phyloP scores from a whole-genome alignment of 768 basidiomycete genomes.

The Coprinellus micaceus region DNA sequence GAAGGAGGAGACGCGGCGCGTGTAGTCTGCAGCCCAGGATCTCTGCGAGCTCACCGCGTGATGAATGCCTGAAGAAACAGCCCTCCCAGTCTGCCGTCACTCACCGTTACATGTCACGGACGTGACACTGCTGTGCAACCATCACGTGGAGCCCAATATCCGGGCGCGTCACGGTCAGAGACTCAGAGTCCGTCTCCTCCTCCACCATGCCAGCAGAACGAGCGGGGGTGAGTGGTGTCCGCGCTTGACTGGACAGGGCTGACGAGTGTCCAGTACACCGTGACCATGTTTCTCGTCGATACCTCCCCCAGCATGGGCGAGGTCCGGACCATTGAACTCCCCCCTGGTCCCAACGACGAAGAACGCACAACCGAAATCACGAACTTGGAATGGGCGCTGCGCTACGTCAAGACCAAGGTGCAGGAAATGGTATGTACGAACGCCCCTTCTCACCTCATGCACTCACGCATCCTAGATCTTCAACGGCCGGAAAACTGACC shows the following conservation, averaged over 20 bases:
- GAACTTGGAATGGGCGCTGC: slow-evolving; percentile 77
- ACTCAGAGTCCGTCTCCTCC: slow-evolving; percentile 7
- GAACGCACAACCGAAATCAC: slow-evolving; percentile 55
- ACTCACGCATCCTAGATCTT: too few relatives aligned
- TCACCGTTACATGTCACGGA: not conserved
- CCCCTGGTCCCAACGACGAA: slow-evolving; percentile 50
- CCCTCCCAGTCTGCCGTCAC: slow-evolving; percentile 12
- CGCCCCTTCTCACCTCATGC: too few relatives aligned
- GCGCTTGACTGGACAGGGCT: slow-evolving; percentile 9
- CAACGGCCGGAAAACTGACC: slow-evolving; percentile 88
- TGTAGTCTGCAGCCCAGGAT: too few relatives aligned
- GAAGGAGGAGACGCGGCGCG: slow-evolving; percentile 13
- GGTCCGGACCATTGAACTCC: slow-evolving; percentile 51
- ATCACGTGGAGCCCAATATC: slow-evolving; percentile 21
- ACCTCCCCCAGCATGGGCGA: slow-evolving; percentile 82
- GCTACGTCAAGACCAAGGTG: slow-evolving; percentile 86
- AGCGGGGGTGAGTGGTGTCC: slow-evolving; percentile 59
- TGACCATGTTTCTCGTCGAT: slow-evolving; percentile 88
- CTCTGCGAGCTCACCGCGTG: slow-evolving; percentile 27
- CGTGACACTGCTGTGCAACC: slow-evolving; percentile 15
- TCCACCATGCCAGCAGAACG: slow-evolving; percentile 71
- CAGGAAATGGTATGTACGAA: slow-evolving; percentile 98
- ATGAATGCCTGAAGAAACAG: slow-evolving; percentile 29
- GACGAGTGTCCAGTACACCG: slow-evolving; percentile 57
- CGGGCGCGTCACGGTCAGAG: slow-evolving; percentile 30